phyloP scores from a whole-genome alignment of 306 rosid genomes.

The Pachyrhizus erosus region DNA sequence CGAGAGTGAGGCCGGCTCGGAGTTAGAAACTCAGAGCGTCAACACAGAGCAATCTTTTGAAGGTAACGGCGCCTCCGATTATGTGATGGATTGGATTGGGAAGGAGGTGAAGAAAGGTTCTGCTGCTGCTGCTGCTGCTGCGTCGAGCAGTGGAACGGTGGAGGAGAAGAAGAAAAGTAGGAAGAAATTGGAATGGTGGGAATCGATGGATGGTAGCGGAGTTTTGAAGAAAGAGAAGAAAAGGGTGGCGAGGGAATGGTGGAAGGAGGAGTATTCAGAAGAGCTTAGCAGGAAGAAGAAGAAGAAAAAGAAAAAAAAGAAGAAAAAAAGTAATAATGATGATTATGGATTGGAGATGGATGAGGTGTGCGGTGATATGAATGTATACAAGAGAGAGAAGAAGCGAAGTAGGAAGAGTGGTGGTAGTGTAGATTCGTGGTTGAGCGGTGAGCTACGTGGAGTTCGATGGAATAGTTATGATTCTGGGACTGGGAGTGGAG shows the following conservation, averaged over 20 bases:
- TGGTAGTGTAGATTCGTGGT: constrained; percentile 80
- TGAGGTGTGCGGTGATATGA: constrained; percentile 49
- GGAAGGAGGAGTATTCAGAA: constrained; percentile 88
- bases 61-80: constrained; percentile 37
- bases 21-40: constrained; percentile 74
- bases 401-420: constrained; percentile 59
- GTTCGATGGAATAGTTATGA: constrained; percentile 58
- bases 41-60: constrained; percentile 59
- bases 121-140: constrained; percentile 32
- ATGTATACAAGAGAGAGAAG: constrained; percentile 41
- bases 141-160: constrained; percentile 39
- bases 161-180: constrained; percentile 61
- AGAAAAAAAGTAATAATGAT: constrained; percentile 32
- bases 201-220: constrained; percentile 66
- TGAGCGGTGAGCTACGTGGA: constrained; percentile 63
- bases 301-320: constrained; percentile 48
- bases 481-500: constrained; percentile 62
- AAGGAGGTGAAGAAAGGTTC: constrained; percentile 57
- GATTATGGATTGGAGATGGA: constrained; percentile 59
- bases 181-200: constrained; percentile 86
- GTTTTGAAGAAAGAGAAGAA: constrained; percentile 57
- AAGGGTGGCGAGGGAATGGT: constrained; percentile 87
- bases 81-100: constrained; percentile 91
- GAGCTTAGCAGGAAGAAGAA: constrained; percentile 70
- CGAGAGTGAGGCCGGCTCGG: constrained; percentile 68